Evolutionary conservation across 2,329 filamentous ascomycete species (phyloP), one percentile per base, ranked within the genome.

Genomic region (Lecanicillium sp.): DNA sequence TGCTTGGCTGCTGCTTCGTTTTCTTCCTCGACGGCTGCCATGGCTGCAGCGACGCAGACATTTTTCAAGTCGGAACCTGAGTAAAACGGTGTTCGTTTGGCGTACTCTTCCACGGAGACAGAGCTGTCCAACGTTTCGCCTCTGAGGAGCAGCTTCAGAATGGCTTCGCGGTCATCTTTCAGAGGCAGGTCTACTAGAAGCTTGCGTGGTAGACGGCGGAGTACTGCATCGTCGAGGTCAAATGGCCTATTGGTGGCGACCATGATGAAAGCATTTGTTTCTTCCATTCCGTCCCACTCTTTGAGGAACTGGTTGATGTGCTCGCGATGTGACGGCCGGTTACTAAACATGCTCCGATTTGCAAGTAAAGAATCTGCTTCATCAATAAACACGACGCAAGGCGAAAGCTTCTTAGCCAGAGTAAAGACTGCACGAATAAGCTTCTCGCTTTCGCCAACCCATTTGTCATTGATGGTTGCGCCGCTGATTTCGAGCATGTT

Each of bases 241-340:
- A 94, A 95, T 0, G 92, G 92, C 9, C 90, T 74, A 59, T 98
- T 96, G 8, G 89, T 96, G 19, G 92, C 90, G 0, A 96, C 88
- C 88, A 98, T 95, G 59, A 98, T 90, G 58, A 98, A 96, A 3
- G 90, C 87, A 14, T 83, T 84, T 33, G 80, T 75, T 50, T 85
- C 83, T 38, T 69, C 68, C 68, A 96, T 82, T 9, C 92, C 92
- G 51, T 96, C 92, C 92, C 90, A 96, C 58, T 96, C 90, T 38
- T 88, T 83, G 35, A 98, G 67, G 59, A 96, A 96, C 61, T 98
- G 90, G 55, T 95, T 98, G 59, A 96, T 89, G 39, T 92, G 82
- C 57, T 95, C 90, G 35, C 89, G 78, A 50, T 94, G 85, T 2
- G 76, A 80, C 5, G 77, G 76, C 20, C 85, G 73, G 49, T 78